Evolutionary conservation across 345 rosid genomes (phyloP).

Genomic region (Eucalyptus marginata): DNA sequence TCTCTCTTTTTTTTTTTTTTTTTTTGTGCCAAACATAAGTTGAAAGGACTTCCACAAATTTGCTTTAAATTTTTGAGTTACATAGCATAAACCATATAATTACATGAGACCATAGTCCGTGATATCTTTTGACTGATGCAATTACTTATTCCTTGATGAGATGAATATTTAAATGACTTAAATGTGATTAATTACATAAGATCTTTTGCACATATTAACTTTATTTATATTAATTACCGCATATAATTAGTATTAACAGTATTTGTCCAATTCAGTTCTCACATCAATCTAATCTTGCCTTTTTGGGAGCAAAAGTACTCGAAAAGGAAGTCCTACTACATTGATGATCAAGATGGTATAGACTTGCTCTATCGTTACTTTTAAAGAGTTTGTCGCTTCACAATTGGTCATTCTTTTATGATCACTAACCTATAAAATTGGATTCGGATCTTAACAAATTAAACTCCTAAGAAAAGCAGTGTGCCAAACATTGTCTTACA

Average conservation of each 20-base stretch:
- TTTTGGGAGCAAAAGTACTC: background rate
- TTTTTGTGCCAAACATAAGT: background rate
- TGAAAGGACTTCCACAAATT: background rate
- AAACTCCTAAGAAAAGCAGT: background rate
- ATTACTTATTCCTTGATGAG: background rate
- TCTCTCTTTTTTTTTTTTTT: background rate
- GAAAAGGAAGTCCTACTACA: background rate
- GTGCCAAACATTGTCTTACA: background rate
- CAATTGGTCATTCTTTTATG: background rate
- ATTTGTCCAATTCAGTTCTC: background rate
- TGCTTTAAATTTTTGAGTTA: background rate
- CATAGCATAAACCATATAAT: background rate
- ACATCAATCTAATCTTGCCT: background rate
- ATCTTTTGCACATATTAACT: background rate
- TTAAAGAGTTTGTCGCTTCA: background rate
- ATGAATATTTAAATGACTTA: background rate
- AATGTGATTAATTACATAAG: background rate
- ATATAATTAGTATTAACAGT: background rate
- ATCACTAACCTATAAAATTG: background rate
- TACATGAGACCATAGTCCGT: background rate
- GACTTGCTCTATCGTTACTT: background rate
- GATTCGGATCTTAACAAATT: background rate
- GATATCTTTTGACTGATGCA: background rate
- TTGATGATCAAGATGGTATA: background rate
- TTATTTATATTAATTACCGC: background rate